These are phyloP conservation scores for Begonia fuchsioides DNA, from an alignment of 306 rosid species.

Conservation along the genomic window DNA sequence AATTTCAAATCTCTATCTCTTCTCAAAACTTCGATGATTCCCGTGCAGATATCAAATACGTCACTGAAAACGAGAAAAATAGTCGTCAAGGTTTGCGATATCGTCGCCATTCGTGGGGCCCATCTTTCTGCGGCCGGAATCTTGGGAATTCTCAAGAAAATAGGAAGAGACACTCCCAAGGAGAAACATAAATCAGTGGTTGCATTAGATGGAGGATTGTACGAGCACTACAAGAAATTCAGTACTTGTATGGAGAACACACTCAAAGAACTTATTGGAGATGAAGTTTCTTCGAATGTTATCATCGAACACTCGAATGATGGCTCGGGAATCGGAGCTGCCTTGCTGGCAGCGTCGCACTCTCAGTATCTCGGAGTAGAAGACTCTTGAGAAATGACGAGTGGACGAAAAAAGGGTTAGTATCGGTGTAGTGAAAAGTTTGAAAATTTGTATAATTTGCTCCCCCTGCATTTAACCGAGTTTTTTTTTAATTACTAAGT, in stretches of 20 bases:
- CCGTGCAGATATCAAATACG: neutral
- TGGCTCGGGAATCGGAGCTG: neutral
- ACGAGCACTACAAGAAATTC: neutral
- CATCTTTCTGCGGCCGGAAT: neutral
- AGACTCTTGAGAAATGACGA: neutral
- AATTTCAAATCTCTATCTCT: too few relatives aligned
- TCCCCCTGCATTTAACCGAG: too few relatives aligned
- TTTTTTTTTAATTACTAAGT: too few relatives aligned
- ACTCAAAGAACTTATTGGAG: neutral
- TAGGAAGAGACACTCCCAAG: neutral
- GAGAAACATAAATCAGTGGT: neutral
- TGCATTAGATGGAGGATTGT: neutral
- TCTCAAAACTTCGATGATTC: neutral
- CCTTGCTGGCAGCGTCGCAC: neutral
- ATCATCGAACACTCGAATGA: too few relatives aligned
- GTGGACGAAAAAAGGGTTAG: too few relatives aligned
- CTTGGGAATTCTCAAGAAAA: neutral
- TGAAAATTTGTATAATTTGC: too few relatives aligned
- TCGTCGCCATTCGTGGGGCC: neutral
- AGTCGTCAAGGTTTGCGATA: neutral
- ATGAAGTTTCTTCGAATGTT: neutral
- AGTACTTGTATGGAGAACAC: neutral
- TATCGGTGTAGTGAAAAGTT: too few relatives aligned
- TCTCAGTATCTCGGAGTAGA: neutral
- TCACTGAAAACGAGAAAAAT: neutral